These are phyloP conservation scores for Aristolochia californica DNA, from an alignment of 164 flowering plant species.

Conservation along the genomic window DNA sequence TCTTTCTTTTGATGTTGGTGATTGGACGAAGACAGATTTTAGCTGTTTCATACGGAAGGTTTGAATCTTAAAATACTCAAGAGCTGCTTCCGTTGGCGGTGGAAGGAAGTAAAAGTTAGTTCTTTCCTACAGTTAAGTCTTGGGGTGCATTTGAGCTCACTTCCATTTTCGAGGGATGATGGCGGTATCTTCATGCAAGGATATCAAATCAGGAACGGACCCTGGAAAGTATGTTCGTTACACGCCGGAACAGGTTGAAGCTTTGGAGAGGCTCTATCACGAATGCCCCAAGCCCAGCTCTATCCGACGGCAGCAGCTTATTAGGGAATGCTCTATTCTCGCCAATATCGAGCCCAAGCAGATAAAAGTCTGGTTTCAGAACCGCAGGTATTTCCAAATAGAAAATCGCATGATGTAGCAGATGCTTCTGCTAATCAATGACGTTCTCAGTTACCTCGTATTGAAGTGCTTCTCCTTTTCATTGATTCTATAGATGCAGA, in stretches of 20 bases:
- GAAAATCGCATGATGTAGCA: neutral
- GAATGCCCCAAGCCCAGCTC: constrained; percentile 98
- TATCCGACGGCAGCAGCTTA: constrained; percentile 86
- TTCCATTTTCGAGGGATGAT: constrained; percentile 13
- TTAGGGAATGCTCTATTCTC: constrained; percentile 90
- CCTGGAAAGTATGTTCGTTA: constrained; percentile 92
- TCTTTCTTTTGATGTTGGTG: neutral
- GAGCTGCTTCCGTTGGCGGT: neutral
- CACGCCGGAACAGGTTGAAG: constrained; percentile 99
- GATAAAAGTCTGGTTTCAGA: constrained; percentile 99
- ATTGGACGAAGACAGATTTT: neutral
- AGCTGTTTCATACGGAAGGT: constrained; percentile 4
- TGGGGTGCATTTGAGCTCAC: constrained; percentile 3
- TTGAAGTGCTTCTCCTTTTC: neutral
- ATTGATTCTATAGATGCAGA: constrained; percentile 55
- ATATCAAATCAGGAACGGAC: constrained; percentile 56
- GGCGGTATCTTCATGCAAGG: constrained; percentile 78
- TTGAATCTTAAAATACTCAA: neutral
- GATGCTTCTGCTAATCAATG: neutral
- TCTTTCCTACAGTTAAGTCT: neutral
- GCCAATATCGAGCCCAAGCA: constrained; percentile 94
- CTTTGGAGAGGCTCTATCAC: constrained; percentile 88
- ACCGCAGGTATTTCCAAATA: constrained; percentile 55
- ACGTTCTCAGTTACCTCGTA: neutral
- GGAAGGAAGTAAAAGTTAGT: neutral